Conservation (phyloP, 345 rosid genomes). For the Citrus sinensis region DVS_A1.0 CM039167.1:16576501-16577000, state of each 20-base stretch:
- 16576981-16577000: not conserved
- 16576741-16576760: constrained; percentile 8
- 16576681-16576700: not conserved
- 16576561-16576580: not conserved
- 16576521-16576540: too few relatives aligned
- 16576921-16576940: not conserved
- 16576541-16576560: not conserved
- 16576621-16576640: not conserved
- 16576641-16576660: not conserved
- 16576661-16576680: not conserved
- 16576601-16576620: not conserved
- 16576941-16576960: not conserved
- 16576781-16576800: not conserved
- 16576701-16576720: not conserved
- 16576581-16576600: not conserved
- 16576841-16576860: not conserved
- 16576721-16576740: not conserved
- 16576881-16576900: not conserved
- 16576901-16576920: not conserved
- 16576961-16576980: not conserved
- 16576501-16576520: not conserved
- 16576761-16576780: constrained; percentile 19
- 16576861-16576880: not conserved
- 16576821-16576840: not conserved
- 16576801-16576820: not conserved